phyloP scores from a whole-genome alignment of 1,284 basidiomycete species.

The Ustilago trichophora region DNA sequence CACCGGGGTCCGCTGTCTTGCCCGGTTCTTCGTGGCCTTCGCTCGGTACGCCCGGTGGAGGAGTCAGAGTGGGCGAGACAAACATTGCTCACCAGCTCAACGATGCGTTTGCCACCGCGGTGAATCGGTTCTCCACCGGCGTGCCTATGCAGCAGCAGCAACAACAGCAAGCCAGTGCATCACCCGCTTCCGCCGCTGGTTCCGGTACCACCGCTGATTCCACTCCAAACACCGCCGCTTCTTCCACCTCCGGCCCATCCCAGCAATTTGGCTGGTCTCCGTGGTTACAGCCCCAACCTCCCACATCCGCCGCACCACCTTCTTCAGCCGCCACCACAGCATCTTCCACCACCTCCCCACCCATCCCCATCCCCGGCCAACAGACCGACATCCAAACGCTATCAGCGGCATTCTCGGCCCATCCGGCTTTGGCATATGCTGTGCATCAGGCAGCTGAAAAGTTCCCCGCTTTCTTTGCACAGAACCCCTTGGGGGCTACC shows the following conservation, averaged over 20 bases:
- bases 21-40: conserved; percentile 12
- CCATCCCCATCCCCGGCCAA: background rate
- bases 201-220: background rate
- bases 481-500: conserved; percentile 40
- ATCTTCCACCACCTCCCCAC: conserved; percentile 26
- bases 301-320: conserved; percentile 1
- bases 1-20: conserved; percentile 13
- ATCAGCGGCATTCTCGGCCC: conserved; percentile 34
- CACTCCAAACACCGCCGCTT: background rate
- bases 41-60: background rate
- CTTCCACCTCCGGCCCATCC: background rate
- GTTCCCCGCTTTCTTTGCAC: conserved; percentile 43
- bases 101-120: conserved; percentile 20
- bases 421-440: conserved; percentile 38
- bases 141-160: conserved; percentile 11
- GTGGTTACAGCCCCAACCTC: conserved; percentile 1
- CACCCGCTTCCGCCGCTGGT: background rate
- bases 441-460: conserved; percentile 47
- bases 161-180: background rate
- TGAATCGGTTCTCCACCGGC: conserved; percentile 24
- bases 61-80: background rate
- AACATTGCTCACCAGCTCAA: conserved; percentile 27
- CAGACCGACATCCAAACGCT: conserved; percentile 34
- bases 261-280: conserved; percentile 10
- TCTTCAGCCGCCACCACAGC: conserved; percentile 20